A percentile compares a stretch with the other conserved stretches of the same genome.
Conservation (phyloP, 768 basidiomycete species). For the Trametes maxima region DNA sequence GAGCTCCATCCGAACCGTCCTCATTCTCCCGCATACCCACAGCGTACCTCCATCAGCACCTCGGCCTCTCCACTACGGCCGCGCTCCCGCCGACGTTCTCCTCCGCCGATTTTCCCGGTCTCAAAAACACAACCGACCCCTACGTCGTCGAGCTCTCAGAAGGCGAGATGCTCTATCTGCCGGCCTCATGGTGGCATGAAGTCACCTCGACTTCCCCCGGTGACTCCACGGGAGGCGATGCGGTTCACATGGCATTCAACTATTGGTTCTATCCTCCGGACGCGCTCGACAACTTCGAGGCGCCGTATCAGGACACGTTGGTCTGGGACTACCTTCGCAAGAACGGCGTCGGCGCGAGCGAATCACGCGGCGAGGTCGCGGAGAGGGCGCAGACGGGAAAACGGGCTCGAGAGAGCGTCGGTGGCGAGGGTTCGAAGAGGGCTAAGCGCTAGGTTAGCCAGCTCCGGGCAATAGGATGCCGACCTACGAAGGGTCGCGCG, state of each 20-base stretch:
- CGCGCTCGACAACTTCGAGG: constrained; percentile 28
- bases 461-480: no score
- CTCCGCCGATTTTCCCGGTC: constrained; percentile 21
- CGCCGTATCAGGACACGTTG: constrained; percentile 31
- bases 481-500: not conserved
- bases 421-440: constrained; percentile 10
- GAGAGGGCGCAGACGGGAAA: constrained; percentile 6
- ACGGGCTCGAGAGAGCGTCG: constrained; percentile 1
- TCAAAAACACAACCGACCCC: constrained; percentile 26
- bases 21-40: constrained; percentile 37
- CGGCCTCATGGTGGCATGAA: constrained; percentile 38
- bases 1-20: constrained; percentile 27
- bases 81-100: constrained; percentile 14
- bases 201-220: constrained; percentile 31
- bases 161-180: constrained; percentile 37
- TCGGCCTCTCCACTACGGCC: constrained; percentile 31
- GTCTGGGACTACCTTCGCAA: constrained; percentile 31
- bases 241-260: constrained; percentile 37
- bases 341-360: not conserved
- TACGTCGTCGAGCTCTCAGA: constrained; percentile 34
- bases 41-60: constrained; percentile 30
- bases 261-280: constrained; percentile 39
- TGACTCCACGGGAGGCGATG: constrained; percentile 1
- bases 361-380: not conserved
- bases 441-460: constrained; percentile 1